A percentile compares a stretch with the other conserved stretches of the same genome.
These are phyloP conservation scores for Clonostachys rhizophaga DNA, from an alignment of 2,329 filamentous ascomycete genomes.

Conservation along the genomic window DNA sequence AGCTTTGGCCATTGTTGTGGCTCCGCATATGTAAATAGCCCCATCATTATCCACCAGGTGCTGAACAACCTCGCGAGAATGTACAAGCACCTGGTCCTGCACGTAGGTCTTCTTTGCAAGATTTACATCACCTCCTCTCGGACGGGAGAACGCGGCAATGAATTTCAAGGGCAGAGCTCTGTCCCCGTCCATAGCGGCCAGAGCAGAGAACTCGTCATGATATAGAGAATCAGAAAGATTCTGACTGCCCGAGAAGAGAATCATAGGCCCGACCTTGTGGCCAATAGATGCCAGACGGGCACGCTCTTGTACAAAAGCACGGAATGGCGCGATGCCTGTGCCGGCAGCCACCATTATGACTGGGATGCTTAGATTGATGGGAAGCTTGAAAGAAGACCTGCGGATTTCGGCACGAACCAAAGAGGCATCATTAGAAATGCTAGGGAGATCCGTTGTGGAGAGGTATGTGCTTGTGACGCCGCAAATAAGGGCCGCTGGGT, in stretches of 20 bases:
- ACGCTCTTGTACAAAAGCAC: constrained; percentile 8
- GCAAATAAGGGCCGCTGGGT: constrained; percentile 1
- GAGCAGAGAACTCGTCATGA: neutral
- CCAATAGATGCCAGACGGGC: constrained; percentile 3
- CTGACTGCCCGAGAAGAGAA: constrained; percentile 10
- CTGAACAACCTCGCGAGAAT: constrained; percentile 28
- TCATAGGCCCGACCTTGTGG: constrained; percentile 4
- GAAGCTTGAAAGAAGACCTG: constrained; percentile 35
- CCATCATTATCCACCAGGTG: neutral
- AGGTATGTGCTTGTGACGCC: constrained; percentile 11
- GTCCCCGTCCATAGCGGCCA: constrained; percentile 76
- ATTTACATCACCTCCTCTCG: constrained; percentile 20
- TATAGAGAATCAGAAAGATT: neutral
- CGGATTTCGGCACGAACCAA: constrained; percentile 44
- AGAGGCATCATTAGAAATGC: too few species aligned
- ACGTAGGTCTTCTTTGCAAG: constrained; percentile 63
- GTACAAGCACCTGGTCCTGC: neutral
- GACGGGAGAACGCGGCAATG: neutral
- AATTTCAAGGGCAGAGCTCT: constrained; percentile 51
- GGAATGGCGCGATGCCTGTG: constrained; percentile 31
- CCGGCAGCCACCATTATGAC: constrained; percentile 3
- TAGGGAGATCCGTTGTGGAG: constrained; percentile 1
- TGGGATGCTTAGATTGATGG: constrained; percentile 37
- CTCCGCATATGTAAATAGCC: neutral
- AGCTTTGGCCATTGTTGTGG: neutral